phyloP scores from a whole-genome alignment of 257 asterid species.

The Pogostemon cablin region DNA sequence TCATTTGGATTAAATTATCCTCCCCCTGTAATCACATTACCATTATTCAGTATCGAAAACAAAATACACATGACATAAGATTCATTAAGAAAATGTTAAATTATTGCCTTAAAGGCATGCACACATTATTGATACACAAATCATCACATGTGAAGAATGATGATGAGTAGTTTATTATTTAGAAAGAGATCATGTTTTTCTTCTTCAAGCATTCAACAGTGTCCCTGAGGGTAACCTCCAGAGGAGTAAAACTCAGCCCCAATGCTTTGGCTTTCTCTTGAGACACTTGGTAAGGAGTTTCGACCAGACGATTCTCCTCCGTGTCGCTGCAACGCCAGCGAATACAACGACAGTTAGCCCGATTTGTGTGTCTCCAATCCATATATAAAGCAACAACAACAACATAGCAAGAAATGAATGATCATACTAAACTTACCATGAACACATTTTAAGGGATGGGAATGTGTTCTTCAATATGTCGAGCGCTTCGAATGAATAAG shows the following conservation, averaged over 20 bases:
- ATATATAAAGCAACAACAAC: background rate
- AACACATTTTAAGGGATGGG: conserved; percentile 53
- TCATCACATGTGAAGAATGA: too few relatives aligned
- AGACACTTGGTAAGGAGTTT: conserved; percentile 42
- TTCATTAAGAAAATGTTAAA: too few relatives aligned
- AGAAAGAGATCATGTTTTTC: background rate
- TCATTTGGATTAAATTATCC: too few relatives aligned
- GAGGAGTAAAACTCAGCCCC: conserved; percentile 46
- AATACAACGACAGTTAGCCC: background rate
- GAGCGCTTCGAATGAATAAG: conserved; percentile 40
- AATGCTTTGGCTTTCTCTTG: conserved; percentile 45
- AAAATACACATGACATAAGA: too few relatives aligned
- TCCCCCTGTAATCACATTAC: too few relatives aligned
- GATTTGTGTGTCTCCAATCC: background rate
- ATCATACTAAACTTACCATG: conserved; percentile 34
- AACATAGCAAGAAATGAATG: background rate
- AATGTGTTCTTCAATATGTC: conserved; percentile 39
- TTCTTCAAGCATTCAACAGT: conserved; percentile 17
- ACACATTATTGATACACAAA: too few relatives aligned
- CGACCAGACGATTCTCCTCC: conserved; percentile 26
- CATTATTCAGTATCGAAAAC: too few relatives aligned
- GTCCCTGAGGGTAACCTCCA: conserved; percentile 43
- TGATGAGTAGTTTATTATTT: background rate
- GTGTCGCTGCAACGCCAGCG: conserved; percentile 33
- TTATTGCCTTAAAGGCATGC: too few relatives aligned